A percentile compares a stretch with the other conserved stretches of the same genome.
Evolutionary conservation across 108 stramenopile species (phyloP).

Genomic region (Discostella stelligeroides): DNA sequence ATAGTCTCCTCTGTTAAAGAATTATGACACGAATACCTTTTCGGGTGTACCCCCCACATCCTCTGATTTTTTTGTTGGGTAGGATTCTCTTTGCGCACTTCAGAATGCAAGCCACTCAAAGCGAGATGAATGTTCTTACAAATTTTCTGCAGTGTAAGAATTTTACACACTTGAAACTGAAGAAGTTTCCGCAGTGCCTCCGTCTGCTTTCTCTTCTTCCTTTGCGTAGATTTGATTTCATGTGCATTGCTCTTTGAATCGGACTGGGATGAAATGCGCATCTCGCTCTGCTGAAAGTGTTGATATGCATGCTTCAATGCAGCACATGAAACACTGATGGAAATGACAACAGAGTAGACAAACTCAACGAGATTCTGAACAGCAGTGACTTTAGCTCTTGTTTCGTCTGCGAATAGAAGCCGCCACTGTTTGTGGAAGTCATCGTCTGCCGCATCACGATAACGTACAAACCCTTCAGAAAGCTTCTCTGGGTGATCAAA

Average conservation of each 20-base stretch:
- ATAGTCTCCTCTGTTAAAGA: not conserved
- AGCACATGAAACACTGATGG: constrained; percentile 37
- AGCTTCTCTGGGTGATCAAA: not conserved
- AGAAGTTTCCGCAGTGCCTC: constrained; percentile 35
- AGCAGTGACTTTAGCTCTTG: constrained; percentile 10
- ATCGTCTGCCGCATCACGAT: constrained; percentile 8
- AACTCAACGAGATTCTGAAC: constrained; percentile 35
- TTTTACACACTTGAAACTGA: constrained; percentile 41
- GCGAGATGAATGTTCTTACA: constrained; percentile 20
- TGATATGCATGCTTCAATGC: constrained; percentile 45
- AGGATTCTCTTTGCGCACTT: constrained; percentile 17
- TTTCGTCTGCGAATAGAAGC: constrained; percentile 18
- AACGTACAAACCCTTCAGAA: not conserved
- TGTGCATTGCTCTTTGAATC: not conserved
- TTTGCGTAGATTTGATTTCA: constrained; percentile 4
- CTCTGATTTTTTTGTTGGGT: not conserved
- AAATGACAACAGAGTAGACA: constrained; percentile 25
- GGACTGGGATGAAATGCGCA: not conserved
- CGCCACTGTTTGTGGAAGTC: constrained; percentile 22
- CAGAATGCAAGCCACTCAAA: constrained; percentile 15
- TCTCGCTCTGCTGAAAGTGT: constrained; percentile 24
- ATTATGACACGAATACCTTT: not conserved
- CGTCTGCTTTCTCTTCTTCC: constrained; percentile 28
- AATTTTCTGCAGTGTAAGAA: constrained; percentile 33
- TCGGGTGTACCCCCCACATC: not conserved